Evolutionary conservation across 139 green algal genomes (phyloP).

Genomic region (Chlamydomonas asymmetrica): DNA sequence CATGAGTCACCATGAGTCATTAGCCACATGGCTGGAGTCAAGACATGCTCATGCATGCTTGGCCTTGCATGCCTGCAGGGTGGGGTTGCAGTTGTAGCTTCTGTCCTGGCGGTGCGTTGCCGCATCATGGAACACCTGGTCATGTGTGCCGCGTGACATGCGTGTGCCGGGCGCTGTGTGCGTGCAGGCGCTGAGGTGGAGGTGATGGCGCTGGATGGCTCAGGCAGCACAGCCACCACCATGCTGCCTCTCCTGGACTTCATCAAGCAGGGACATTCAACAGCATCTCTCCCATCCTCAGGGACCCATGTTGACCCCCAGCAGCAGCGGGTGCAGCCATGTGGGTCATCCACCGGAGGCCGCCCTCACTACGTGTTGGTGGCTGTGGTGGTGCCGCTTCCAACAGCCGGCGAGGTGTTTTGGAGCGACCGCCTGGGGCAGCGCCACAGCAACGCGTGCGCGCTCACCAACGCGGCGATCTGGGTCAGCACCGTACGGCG

Average conservation of each 20-base stretch:
- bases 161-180: too few species aligned
- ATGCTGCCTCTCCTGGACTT: slow-evolving; percentile 4
- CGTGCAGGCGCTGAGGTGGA: slow-evolving; percentile 20
- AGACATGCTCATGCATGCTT: too few species aligned
- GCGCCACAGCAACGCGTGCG: slow-evolving; percentile 48
- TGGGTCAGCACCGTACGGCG: slow-evolving; percentile 3
- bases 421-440: slow-evolving; percentile 46
- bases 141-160: too few species aligned
- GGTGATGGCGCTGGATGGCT: neutral
- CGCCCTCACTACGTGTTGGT: neutral
- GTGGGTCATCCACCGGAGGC: neutral
- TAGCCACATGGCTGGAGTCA: too few species aligned
- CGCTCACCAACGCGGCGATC: slow-evolving; percentile 52
- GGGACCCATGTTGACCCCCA: neutral
- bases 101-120: too few species aligned
- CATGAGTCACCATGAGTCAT: too few species aligned
- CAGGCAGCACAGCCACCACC: neutral
- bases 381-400: neutral
- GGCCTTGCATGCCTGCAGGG: too few species aligned
- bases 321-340: neutral
- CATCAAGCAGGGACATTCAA: too few species aligned
- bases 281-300: too few species aligned
- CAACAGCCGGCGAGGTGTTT: slow-evolving; percentile 20
- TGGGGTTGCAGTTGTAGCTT: too few species aligned
- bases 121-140: too few species aligned